A percentile compares a stretch with the other conserved stretches of the same genome.
phyloP scores from a whole-genome alignment of 2,329 filamentous ascomycete genomes.

The Cordyceps sp. region DNA sequence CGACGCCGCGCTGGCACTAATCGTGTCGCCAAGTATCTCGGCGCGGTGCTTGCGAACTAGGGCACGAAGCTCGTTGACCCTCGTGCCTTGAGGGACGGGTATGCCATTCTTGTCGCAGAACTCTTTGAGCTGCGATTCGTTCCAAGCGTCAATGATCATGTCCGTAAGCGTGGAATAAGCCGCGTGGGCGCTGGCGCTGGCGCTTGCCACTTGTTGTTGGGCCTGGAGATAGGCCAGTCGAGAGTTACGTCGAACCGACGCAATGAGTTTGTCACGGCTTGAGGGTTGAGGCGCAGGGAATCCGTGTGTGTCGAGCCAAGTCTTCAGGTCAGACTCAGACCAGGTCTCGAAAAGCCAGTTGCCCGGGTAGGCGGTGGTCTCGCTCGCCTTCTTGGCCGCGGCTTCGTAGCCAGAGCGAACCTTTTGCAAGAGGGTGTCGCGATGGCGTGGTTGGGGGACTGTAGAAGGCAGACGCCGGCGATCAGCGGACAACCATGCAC shows the following conservation, averaged over 20 bases:
- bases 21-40: constrained; percentile 49
- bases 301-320: constrained; percentile 81
- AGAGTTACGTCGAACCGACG: constrained; percentile 78
- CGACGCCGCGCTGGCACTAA: constrained; percentile 37
- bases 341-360: constrained; percentile 87
- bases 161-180: constrained; percentile 66
- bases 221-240: constrained; percentile 57
- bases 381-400: constrained; percentile 54
- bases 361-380: constrained; percentile 75
- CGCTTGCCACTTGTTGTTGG: constrained; percentile 42
- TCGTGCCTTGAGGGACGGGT: constrained; percentile 75
- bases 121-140: constrained; percentile 74
- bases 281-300: constrained; percentile 73
- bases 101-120: constrained; percentile 87
- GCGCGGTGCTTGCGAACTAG: constrained; percentile 79
- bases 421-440: constrained; percentile 65
- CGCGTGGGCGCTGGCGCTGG: constrained; percentile 46
- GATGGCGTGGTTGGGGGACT: constrained; percentile 73
- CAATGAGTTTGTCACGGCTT: constrained; percentile 74
- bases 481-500: background rate
- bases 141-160: constrained; percentile 76
- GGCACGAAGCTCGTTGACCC: constrained; percentile 75
- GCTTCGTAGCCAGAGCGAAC: constrained; percentile 69
- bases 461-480: background rate
- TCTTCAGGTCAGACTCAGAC: constrained; percentile 86